A percentile compares a stretch with the other conserved stretches of the same genome.
Evolutionary conservation across 2,329 filamentous ascomycete genomes (phyloP).

Genomic region (Ceratocystiopsis sp.): DNA sequence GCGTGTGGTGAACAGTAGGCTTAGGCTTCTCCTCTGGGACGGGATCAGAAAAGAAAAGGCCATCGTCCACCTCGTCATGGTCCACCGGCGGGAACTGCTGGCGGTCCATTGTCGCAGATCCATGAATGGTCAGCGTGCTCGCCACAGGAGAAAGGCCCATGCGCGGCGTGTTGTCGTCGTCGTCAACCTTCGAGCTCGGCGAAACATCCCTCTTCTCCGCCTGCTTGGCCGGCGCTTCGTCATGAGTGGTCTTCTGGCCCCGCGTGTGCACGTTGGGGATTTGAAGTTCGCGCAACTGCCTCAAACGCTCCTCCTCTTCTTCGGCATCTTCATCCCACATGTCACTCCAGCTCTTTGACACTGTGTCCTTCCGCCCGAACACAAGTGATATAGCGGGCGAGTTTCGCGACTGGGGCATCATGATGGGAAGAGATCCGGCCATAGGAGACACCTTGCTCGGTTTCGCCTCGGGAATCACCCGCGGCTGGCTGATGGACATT

Average conservation of each 20-base stretch:
- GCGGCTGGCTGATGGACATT: conserved; percentile 35
- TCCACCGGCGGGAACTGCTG: conserved; percentile 23
- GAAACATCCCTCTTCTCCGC: too few species aligned
- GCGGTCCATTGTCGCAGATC: conserved; percentile 20
- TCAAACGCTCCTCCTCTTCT: conserved; percentile 44
- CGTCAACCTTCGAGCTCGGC: conserved; percentile 15
- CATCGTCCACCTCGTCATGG: conserved; percentile 49
- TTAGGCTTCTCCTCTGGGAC: conserved; percentile 18
- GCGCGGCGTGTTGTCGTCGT: conserved; percentile 28
- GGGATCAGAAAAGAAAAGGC: conserved; percentile 57
- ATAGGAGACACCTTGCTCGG: conserved; percentile 38
- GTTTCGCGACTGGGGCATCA: conserved; percentile 57
- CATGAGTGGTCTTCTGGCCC: conserved; percentile 52
- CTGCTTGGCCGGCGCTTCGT: neutral
- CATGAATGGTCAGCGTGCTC: conserved; percentile 21
- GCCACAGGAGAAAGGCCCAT: conserved; percentile 24
- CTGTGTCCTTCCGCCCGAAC: conserved; percentile 61
- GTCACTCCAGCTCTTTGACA: conserved; percentile 98
- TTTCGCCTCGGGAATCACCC: conserved; percentile 17
- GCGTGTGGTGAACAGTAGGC: conserved; percentile 11
- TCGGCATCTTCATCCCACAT: conserved; percentile 89
- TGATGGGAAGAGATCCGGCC: conserved; percentile 60
- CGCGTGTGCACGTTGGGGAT: conserved; percentile 58
- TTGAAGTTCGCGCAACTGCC: conserved; percentile 42
- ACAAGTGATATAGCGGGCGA: conserved; percentile 58